phyloP scores from a whole-genome alignment of 768 basidiomycete genomes.

The Tylopilus plumbeoviolaceoides region DNA sequence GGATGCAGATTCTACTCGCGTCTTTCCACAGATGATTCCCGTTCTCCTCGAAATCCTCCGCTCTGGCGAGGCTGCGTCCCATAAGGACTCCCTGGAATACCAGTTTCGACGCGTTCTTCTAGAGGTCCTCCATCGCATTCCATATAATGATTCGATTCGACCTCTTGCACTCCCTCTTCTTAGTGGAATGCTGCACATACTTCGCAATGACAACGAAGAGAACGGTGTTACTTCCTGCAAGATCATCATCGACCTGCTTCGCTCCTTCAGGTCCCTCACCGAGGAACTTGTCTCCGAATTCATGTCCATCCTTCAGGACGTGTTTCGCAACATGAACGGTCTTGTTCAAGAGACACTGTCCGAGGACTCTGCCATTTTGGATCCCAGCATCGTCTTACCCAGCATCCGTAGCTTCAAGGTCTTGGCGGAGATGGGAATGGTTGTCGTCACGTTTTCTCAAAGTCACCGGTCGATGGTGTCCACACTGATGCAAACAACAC shows the following conservation, averaged over 20 bases:
- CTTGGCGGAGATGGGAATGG: conserved; percentile 88
- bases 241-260: conserved; percentile 82
- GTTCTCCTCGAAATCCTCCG: conserved; percentile 70
- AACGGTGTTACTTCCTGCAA: conserved; percentile 90
- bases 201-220: conserved; percentile 93
- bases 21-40: conserved; percentile 69
- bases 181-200: conserved; percentile 74
- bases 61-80: conserved; percentile 60
- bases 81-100: conserved; percentile 67
- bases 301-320: conserved; percentile 73
- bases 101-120: conserved; percentile 83
- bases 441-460: conserved; percentile 88
- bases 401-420: conserved; percentile 90
- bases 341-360: conserved; percentile 75
- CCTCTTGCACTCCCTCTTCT: conserved; percentile 65
- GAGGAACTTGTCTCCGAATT: conserved; percentile 78
- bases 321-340: conserved; percentile 67
- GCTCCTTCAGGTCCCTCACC: conserved; percentile 66
- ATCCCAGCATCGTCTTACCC: conserved; percentile 57
- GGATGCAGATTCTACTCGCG: conserved; percentile 67
- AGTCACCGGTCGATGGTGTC: conserved; percentile 64
- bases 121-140: conserved; percentile 86
- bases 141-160: conserved; percentile 74
- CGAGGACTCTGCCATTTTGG: conserved; percentile 53
- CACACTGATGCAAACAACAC: conserved; percentile 62